Evolutionary conservation across 2,329 filamentous ascomycete species (phyloP), one percentile per base, ranked within the genome.

Genomic region (Aspergillus felis): DNA sequence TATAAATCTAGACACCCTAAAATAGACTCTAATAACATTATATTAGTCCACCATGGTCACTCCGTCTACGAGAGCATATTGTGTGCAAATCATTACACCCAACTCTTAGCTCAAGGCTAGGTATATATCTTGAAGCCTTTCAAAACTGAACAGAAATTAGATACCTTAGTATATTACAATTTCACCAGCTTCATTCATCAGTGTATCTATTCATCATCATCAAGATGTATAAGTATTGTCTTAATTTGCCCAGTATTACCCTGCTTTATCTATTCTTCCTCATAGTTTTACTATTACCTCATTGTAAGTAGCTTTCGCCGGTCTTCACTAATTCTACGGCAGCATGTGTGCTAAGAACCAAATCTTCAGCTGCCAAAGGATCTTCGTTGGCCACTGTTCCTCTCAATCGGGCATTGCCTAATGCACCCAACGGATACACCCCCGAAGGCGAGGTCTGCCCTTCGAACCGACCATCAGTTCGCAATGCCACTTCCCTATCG

Each of bases 371-470:
- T 38, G 32, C 32, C 32, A 17, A 38, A 7, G 5, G 32, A 17
- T 14, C 14, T 17, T 38, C 6, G 17, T 7, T 17, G 14, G 32
- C 5, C 6, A 38, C 32, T 3, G 2, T 14, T 3, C 14, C 14
- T 17, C 2, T 38, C 14, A 38, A 57, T 57, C 76, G 82, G 51
- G 81, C 81, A 3, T 67, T 82, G 0, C 81, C 83, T 1, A 79
- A 85, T 65, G 81, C 84, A 47, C 80, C 87, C 7, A 81, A 89
- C 68, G 85, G 86, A 62, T 97, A 97, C 72, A 84, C 85, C 1
- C 92, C 92, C 0, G 77, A 81, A 28, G 70, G 74, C 2, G 87
- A 90, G 44, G 74, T 82, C 62, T 97, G 92, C 68, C 91, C 92
- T 2, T 76, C 79, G 7, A 79, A 77, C 22, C 82, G 84, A 51